Conservation (phyloP, 805 yeast genomes). For the Candida andamanensis region DNA sequence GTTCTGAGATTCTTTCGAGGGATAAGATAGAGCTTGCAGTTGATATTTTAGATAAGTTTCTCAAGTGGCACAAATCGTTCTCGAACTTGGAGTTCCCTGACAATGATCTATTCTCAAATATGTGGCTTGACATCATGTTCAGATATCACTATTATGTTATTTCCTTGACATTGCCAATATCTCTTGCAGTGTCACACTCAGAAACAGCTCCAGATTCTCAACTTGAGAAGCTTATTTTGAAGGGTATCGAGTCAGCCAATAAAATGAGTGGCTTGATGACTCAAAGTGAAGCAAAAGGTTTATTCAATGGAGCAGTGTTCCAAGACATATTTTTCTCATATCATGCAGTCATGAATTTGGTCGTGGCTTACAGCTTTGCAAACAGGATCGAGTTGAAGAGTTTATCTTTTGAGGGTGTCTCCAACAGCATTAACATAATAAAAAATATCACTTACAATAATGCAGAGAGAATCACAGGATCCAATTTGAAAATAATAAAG, state of each 20-base stretch:
- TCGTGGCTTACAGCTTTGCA: conserved; percentile 2
- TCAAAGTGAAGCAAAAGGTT: neutral
- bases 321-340: conserved; percentile 5
- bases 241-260: neutral
- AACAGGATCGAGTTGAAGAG: neutral
- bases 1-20: neutral
- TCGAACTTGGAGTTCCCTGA: neutral
- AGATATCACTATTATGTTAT: conserved; percentile 6
- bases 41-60: neutral
- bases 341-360: conserved; percentile 6
- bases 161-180: conserved; percentile 4
- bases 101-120: neutral
- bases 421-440: neutral
- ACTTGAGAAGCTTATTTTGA: neutral
- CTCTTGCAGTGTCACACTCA: neutral
- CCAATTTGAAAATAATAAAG: conserved; percentile 4
- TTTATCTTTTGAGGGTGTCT: neutral
- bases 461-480: conserved; percentile 2
- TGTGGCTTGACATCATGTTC: conserved; percentile 1
- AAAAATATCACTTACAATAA: neutral
- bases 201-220: too few species aligned
- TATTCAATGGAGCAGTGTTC: conserved; percentile 3
- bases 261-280: neutral
- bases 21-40: neutral
- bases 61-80: neutral